A percentile compares a stretch with the other conserved stretches of the same genome.
Conservation (phyloP, 2,329 filamentous ascomycete species). For the Colletotrichum coccodes region DNA sequence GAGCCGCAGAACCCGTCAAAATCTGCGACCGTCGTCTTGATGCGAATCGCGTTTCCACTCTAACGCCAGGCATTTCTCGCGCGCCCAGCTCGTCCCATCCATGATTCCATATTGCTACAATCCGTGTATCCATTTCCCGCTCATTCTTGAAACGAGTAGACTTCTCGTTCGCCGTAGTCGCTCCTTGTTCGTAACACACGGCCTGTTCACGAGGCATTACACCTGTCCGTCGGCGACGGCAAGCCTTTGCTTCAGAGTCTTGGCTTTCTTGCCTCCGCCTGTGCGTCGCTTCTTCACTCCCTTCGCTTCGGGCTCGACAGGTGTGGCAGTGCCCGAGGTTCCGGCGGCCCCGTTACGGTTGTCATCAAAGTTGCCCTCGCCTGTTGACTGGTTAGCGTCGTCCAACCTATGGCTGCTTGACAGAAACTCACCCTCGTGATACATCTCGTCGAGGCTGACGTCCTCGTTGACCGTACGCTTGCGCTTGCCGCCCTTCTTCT, state of each 20-base stretch:
- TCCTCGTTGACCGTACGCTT: constrained; percentile 60
- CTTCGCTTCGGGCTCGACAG: constrained; percentile 65
- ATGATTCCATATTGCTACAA: constrained; percentile 28
- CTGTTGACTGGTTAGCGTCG: constrained; percentile 58
- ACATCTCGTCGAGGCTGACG: constrained; percentile 93
- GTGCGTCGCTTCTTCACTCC: constrained; percentile 62
- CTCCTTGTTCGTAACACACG: constrained; percentile 6
- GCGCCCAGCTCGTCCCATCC: constrained; percentile 16
- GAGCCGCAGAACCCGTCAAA: neutral
- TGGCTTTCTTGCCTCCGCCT: constrained; percentile 67
- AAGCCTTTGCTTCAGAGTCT: constrained; percentile 75
- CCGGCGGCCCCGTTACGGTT: constrained; percentile 60
- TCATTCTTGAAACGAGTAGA: neutral
- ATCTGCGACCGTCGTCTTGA: constrained; percentile 19
- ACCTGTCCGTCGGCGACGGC: constrained; percentile 73
- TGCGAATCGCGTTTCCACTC: constrained; percentile 21
- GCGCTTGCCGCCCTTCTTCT: constrained; percentile 66
- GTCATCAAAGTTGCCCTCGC: constrained; percentile 96
- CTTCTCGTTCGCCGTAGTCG: neutral
- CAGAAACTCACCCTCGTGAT: constrained; percentile 88
- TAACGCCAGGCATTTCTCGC: constrained; percentile 20
- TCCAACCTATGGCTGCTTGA: neutral
- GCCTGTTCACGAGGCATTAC: neutral
- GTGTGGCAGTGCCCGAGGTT: constrained; percentile 84
- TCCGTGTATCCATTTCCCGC: constrained; percentile 7